Percentiles rank a stretch among this genome's conserved stretches.
phyloP scores from a whole-genome alignment of 768 basidiomycete species.

The Amanita pallidorosea region DNA sequence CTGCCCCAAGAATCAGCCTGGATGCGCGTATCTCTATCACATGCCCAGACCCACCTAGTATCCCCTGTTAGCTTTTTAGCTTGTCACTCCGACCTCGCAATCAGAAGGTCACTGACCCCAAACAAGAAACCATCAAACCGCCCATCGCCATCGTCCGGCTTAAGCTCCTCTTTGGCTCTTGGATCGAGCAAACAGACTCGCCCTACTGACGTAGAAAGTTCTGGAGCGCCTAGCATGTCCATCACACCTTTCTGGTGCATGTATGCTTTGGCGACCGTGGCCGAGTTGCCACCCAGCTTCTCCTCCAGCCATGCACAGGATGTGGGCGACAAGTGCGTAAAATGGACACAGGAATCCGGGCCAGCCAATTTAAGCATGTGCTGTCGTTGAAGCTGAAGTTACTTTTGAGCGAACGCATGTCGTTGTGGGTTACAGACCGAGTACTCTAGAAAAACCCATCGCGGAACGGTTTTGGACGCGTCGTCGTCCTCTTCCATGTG shows the following conservation, averaged over 20 bases:
- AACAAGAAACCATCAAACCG: slow-evolving; percentile 85
- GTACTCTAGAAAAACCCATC: slow-evolving; percentile 93
- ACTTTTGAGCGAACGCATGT: neutral
- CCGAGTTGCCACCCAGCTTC: slow-evolving; percentile 2
- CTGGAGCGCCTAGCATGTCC: slow-evolving; percentile 40
- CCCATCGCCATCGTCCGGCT: slow-evolving; percentile 68
- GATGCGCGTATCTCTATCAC: neutral
- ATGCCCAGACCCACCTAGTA: slow-evolving; percentile 31
- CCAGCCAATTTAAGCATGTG: slow-evolving; percentile 83
- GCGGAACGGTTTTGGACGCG: slow-evolving; percentile 56
- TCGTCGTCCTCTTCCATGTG: slow-evolving; percentile 95
- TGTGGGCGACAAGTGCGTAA: slow-evolving; percentile 76
- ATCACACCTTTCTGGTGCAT: slow-evolving; percentile 44
- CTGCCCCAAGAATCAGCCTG: slow-evolving; percentile 23
- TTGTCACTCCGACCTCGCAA: neutral
- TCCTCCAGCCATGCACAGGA: slow-evolving; percentile 45
- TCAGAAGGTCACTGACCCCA: slow-evolving; percentile 42
- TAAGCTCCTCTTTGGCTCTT: slow-evolving; percentile 56
- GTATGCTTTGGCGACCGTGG: slow-evolving; percentile 24
- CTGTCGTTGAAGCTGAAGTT: slow-evolving; percentile 23
- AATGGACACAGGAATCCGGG: slow-evolving; percentile 51
- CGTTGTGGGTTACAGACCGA: slow-evolving; percentile 31
- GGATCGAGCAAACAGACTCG: slow-evolving; percentile 93
- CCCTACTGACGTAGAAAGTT: slow-evolving; percentile 25
- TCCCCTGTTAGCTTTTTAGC: slow-evolving; percentile 31